Evolutionary conservation across 2,329 filamentous ascomycete species (phyloP).

Genomic region (Fusarium equiseti): DNA sequence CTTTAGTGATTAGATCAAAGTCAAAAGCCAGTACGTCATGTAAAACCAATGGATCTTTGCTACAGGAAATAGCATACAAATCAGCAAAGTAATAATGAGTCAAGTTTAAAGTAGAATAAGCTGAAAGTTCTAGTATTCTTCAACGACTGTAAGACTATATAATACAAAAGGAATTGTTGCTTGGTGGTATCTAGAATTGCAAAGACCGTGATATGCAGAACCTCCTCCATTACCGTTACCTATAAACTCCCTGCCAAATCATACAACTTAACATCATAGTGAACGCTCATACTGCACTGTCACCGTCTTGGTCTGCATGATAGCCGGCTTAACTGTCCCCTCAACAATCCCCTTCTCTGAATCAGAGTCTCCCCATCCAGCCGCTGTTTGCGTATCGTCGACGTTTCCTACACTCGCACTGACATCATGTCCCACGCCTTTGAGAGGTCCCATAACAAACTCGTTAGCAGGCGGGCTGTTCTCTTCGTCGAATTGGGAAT

Average conservation of each 20-base stretch:
- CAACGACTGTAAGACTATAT: not conserved
- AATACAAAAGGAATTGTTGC: constrained; percentile 8
- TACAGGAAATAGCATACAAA: not conserved
- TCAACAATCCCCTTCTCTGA: constrained; percentile 39
- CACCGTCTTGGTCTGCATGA: constrained; percentile 43
- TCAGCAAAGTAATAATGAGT: not conserved
- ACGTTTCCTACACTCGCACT: constrained; percentile 24
- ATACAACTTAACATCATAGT: not conserved
- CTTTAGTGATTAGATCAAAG: not conserved
- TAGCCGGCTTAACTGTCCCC: constrained; percentile 24
- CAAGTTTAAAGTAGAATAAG: not conserved
- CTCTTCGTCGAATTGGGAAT: constrained; percentile 43
- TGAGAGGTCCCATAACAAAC: constrained; percentile 24
- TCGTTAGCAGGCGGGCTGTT: not conserved
- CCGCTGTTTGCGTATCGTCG: constrained; percentile 26
- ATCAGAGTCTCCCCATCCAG: constrained; percentile 38
- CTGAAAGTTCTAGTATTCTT: not conserved
- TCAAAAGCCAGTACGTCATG: fast-evolving
- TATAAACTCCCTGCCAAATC: not conserved
- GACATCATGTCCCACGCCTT: constrained; percentile 20
- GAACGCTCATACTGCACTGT: constrained; percentile 38
- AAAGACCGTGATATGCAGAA: not conserved
- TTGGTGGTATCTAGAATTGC: constrained; percentile 15
- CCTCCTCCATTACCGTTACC: not conserved
- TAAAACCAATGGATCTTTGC: not conserved